Evolutionary conservation across 2,329 filamentous ascomycete species (phyloP).

Genomic region (Diaporthe australafricana): DNA sequence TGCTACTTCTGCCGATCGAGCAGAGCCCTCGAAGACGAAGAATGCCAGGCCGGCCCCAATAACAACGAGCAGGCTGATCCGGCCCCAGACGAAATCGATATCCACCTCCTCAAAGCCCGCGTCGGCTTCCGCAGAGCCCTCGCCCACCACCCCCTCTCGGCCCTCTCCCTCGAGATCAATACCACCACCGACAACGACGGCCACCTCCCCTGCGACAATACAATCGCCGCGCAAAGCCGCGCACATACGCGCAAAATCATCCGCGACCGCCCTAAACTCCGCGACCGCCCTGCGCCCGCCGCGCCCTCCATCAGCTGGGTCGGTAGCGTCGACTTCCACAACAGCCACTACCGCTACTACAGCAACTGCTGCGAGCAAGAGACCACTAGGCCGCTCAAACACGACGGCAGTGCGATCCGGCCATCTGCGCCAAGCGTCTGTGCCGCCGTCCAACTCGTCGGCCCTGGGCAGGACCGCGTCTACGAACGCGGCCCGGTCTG

Average conservation of each 20-base stretch:
- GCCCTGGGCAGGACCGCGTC: constrained; percentile 28
- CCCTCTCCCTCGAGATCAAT: constrained; percentile 46
- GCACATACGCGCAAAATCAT: constrained; percentile 56
- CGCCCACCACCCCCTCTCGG: constrained; percentile 35
- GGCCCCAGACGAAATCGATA: constrained; percentile 37
- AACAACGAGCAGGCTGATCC: constrained; percentile 37
- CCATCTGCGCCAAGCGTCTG: constrained; percentile 23
- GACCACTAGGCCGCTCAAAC: constrained; percentile 35
- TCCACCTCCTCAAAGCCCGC: constrained; percentile 35
- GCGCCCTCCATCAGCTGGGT: constrained; percentile 44
- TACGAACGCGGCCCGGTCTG: constrained; percentile 31
- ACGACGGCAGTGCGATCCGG: constrained; percentile 24
- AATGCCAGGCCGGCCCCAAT: constrained; percentile 35
- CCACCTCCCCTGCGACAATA: constrained; percentile 25
- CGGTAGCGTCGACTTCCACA: constrained; percentile 36
- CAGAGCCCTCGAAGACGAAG: constrained; percentile 15
- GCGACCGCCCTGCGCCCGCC: constrained; percentile 54
- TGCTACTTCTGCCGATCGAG: constrained; percentile 5
- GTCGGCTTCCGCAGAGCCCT: constrained; percentile 35
- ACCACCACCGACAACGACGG: constrained; percentile 38
- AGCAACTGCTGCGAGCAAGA: constrained; percentile 24
- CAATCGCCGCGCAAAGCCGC: constrained; percentile 38
- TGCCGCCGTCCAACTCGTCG: constrained; percentile 4
- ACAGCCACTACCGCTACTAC: constrained; percentile 24
- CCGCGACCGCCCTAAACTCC: constrained; percentile 51